Percentiles rank a stretch among this genome's conserved stretches.
These are phyloP conservation scores for Metschnikowia bowlesiae DNA, from an alignment of 805 yeast genomes.

Conservation along the genomic window DNA sequence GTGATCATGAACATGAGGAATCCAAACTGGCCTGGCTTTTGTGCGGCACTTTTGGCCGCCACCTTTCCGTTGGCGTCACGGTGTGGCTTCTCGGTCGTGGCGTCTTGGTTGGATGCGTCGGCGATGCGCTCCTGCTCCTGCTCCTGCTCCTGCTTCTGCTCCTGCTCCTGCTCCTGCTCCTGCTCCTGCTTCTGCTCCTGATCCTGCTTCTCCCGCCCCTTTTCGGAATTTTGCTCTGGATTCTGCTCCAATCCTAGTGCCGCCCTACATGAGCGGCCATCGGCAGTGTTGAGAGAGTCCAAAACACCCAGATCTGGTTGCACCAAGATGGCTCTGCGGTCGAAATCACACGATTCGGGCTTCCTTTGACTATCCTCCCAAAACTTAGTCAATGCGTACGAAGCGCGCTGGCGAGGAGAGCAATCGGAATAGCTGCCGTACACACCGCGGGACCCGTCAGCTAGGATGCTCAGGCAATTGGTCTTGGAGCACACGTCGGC, in stretches of 20 bases:
- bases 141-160: not conserved
- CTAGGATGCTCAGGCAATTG: slow-evolving; percentile 36
- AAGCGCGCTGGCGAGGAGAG: slow-evolving; percentile 31
- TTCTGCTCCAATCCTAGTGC: slow-evolving; percentile 1
- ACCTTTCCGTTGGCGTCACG: not conserved
- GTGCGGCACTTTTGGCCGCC: slow-evolving; percentile 7
- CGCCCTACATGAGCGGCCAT: slow-evolving; percentile 24
- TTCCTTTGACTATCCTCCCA: slow-evolving; percentile 21
- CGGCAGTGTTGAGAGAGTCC: slow-evolving; percentile 15
- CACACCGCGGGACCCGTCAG: slow-evolving; percentile 32
- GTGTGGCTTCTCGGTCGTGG: not conserved
- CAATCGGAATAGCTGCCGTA: slow-evolving; percentile 44
- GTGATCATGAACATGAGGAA: slow-evolving; percentile 5
- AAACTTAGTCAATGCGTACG: slow-evolving; percentile 38
- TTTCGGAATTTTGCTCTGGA: not conserved
- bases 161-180: no score
- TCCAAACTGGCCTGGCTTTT: slow-evolving; percentile 10
- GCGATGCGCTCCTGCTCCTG: not conserved
- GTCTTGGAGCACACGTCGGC: slow-evolving; percentile 32
- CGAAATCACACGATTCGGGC: slow-evolving; percentile 22
- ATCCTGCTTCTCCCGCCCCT: not conserved
- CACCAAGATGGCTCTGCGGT: slow-evolving; percentile 19
- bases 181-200: no score
- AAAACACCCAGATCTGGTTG: slow-evolving; percentile 19
- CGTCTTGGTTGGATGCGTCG: not conserved